Conservation (phyloP, 306 rosid species). For the Casuarina cunninghamiana region DNA sequence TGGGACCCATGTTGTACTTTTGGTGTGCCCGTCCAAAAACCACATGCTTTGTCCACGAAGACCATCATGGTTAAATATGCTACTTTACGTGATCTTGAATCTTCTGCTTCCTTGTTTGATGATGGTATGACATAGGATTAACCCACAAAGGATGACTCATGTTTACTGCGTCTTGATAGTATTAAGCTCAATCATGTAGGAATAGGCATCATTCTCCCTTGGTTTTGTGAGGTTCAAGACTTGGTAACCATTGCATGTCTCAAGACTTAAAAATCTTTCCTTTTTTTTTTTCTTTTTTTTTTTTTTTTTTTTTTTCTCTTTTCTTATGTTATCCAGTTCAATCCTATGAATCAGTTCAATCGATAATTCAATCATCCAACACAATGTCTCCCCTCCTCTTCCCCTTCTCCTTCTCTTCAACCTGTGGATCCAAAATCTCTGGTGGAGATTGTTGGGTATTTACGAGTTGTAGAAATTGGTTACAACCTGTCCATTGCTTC, state of each 20-base stretch:
- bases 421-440: too few relatives aligned
- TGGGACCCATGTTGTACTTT: not conserved
- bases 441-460: not conserved
- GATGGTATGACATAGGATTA: not conserved
- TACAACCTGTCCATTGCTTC: not conserved
- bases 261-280: not conserved
- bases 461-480: not conserved
- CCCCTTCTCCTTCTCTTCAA: too few relatives aligned
- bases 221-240: not conserved
- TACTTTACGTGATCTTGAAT: not conserved
- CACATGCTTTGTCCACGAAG: not conserved
- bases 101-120: not conserved
- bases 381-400: too few relatives aligned
- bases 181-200: not conserved
- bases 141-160: not conserved
- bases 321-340: too few relatives aligned
- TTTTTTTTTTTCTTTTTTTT: too few relatives aligned
- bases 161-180: not conserved
- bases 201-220: not conserved
- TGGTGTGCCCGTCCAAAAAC: not conserved
- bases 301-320: too few relatives aligned
- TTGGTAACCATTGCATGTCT: not conserved
- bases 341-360: too few relatives aligned
- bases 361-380: too few relatives aligned
- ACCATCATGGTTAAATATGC: not conserved